Conservation (phyloP, 2,329 filamentous ascomycete species). For the Talaromyces piceae region DNA sequence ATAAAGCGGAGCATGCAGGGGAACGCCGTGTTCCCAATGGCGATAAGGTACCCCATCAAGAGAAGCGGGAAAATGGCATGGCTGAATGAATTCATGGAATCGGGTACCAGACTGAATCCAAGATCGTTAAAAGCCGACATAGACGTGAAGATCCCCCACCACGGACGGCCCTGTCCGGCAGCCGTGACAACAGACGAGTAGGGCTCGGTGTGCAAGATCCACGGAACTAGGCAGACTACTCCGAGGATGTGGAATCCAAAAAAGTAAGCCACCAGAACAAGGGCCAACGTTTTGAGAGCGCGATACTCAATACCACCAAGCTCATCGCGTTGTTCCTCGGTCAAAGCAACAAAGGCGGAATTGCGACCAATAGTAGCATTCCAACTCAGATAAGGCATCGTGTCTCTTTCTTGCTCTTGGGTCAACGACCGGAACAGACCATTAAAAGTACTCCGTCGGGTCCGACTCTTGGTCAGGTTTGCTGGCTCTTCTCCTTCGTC, state of each 20-base stretch:
- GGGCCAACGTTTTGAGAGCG: constrained; percentile 74
- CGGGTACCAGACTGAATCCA: constrained; percentile 84
- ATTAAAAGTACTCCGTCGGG: constrained; percentile 24
- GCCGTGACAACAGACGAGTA: constrained; percentile 61
- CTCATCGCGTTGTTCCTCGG: constrained; percentile 87
- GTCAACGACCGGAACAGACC: constrained; percentile 30
- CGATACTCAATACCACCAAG: constrained; percentile 95
- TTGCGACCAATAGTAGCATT: constrained; percentile 88
- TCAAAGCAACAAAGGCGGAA: constrained; percentile 81
- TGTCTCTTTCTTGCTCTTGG: constrained; percentile 35
- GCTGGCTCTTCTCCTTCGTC: constrained; percentile 23
- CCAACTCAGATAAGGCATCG: constrained; percentile 88
- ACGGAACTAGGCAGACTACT: constrained; percentile 66
- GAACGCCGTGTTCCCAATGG: constrained; percentile 93
- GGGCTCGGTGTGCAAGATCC: constrained; percentile 59
- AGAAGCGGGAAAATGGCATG: constrained; percentile 67
- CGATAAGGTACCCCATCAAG: constrained; percentile 74
- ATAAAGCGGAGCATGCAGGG: constrained; percentile 89
- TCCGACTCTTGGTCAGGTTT: constrained; percentile 18
- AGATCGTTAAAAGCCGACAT: constrained; percentile 89
- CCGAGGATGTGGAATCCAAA: constrained; percentile 75
- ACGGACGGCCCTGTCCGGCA: constrained; percentile 58
- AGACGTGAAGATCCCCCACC: constrained; percentile 89
- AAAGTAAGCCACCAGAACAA: constrained; percentile 73
- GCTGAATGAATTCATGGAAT: constrained; percentile 90